Evolutionary conservation across 345 rosid species (phyloP), one percentile per base, ranked within the genome.

Genomic region (Aquilaria sinensis): DNA sequence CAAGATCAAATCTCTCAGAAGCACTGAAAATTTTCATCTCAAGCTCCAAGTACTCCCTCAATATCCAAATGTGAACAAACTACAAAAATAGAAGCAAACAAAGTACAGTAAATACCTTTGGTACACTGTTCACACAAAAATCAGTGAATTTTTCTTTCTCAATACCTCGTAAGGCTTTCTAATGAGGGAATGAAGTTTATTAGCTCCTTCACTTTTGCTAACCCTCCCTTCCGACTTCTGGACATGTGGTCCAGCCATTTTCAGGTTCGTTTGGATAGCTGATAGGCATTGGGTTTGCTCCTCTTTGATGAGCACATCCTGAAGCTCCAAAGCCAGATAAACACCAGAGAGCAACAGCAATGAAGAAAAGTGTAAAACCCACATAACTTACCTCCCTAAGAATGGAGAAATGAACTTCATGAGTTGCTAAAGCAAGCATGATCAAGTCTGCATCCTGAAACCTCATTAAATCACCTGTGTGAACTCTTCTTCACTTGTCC

Each of bases 371-470:
- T 2, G 15, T 23, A 23, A 23, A 10, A 9, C 15, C 29, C 5
- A 30, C 3, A 10, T 11, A 55, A 49, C 16, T 65, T 32, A 74
- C 71, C 78, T 74, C 78, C 34, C 78, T 48, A 2, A 74, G 15
- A 5, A 74, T 66, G 1, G 74, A 74, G 31, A 74, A 65, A 58
- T 74, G 74, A 33, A 74, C 54, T 57, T 74, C 77, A 9, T 74
- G 74, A 1, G 71, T 74, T 4, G 71, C 73, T 55, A 74, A 61
- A 23, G 74, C 71, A 8, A 74, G 62, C 67, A 74, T 61, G 0
- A 74, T 74, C 29, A 74, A 43, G 45, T 74, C 78, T 1, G 78
- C 75, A 67, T 66, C 75, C 72, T 70, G 68, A 34, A 33, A 48
- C 32, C 14, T 14, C 15, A n/a, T n/a, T 30, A 9, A n/a, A 23